Evolutionary conservation across 1,284 basidiomycete genomes (phyloP).

Genomic region (Irpex lacteus): DNA sequence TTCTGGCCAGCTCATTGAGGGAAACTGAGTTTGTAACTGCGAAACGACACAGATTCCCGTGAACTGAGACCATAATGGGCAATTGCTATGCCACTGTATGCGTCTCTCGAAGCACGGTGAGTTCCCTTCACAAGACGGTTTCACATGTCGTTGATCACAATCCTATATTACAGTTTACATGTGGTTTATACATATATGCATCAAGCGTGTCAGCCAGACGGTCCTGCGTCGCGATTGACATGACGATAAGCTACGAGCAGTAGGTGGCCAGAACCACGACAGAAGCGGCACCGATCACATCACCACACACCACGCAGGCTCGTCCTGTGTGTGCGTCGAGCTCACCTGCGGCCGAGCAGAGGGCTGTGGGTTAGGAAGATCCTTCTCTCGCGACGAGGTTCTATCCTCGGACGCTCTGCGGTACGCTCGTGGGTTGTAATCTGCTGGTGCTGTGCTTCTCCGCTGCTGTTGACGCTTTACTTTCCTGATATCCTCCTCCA

Average conservation of each 20-base stretch:
- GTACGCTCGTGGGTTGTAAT: neutral
- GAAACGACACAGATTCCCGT: too few species aligned
- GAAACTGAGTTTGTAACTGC: too few species aligned
- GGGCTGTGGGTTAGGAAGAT: neutral
- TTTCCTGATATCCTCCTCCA: neutral
- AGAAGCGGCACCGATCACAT: neutral
- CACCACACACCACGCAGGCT: neutral
- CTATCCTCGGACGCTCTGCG: neutral
- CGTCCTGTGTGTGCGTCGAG: neutral
- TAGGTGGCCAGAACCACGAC: neutral
- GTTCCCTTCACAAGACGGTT: too few species aligned
- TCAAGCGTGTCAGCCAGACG: neutral
- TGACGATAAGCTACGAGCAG: neutral
- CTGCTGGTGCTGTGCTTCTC: neutral
- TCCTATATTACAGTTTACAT: neutral
- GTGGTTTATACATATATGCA: neutral
- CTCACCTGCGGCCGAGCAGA: neutral
- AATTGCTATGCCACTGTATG: too few species aligned
- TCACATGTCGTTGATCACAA: neutral
- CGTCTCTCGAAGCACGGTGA: too few species aligned
- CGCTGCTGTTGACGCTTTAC: neutral
- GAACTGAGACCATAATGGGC: too few species aligned
- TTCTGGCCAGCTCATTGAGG: too few species aligned
- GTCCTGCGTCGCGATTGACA: neutral
- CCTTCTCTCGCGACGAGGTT: neutral